phyloP scores from a whole-genome alignment of 768 basidiomycete genomes.

The Floccularia luteovirens region DNA sequence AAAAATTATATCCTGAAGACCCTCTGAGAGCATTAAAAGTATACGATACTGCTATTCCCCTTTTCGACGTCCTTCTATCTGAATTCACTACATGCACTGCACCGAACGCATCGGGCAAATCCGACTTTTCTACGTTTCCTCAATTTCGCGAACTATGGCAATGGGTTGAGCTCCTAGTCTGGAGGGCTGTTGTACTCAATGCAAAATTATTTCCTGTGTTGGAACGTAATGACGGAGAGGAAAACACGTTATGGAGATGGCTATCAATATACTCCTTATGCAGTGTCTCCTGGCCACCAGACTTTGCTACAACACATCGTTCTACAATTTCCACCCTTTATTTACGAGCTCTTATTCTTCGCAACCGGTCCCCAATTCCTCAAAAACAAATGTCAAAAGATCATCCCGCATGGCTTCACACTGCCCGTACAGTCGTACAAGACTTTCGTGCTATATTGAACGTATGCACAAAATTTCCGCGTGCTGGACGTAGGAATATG shows the following conservation, averaged over 20 bases:
- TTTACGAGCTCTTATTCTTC: constrained; percentile 62
- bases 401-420: constrained; percentile 51
- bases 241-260: constrained; percentile 48
- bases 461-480: constrained; percentile 68
- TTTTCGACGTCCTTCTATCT: constrained; percentile 40
- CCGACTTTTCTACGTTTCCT: constrained; percentile 49
- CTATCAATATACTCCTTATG: constrained; percentile 54
- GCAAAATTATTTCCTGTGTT: constrained; percentile 30
- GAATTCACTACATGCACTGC: constrained; percentile 32
- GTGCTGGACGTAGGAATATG: constrained; percentile 70
- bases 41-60: constrained; percentile 48
- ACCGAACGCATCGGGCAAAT: constrained; percentile 21
- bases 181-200: constrained; percentile 67
- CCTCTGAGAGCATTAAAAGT: constrained; percentile 43
- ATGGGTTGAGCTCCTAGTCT: constrained; percentile 78
- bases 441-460: constrained; percentile 67
- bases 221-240: constrained; percentile 11
- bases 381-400: constrained; percentile 15
- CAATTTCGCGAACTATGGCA: constrained; percentile 80
- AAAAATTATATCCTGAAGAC: constrained; percentile 45
- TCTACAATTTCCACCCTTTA: constrained; percentile 64
- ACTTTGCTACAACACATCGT: constrained; percentile 72
- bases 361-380: constrained; percentile 11
- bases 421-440: constrained; percentile 57
- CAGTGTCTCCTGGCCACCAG: constrained; percentile 67